These are phyloP conservation scores for Colletotrichum sp. DNA, from an alignment of 2,329 filamentous ascomycete species.

Conservation along the genomic window DNA sequence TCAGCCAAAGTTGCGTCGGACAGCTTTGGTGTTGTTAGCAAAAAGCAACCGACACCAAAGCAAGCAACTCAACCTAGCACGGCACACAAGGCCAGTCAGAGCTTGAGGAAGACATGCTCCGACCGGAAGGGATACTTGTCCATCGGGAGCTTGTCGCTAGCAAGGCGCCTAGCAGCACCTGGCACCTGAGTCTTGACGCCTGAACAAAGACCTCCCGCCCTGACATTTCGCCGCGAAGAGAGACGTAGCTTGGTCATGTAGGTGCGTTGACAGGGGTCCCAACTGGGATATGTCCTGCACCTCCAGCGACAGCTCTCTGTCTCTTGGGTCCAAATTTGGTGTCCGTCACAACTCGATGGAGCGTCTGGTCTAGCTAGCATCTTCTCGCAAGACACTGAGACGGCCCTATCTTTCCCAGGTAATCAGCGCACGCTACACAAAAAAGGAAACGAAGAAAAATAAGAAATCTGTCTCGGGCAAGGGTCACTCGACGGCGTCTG, in stretches of 20 bases:
- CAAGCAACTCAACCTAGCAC: not conserved
- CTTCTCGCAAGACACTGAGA: not conserved
- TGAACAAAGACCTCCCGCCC: conserved; percentile 13
- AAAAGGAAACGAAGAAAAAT: not conserved
- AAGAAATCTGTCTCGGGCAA: not conserved
- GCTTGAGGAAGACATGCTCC: not conserved
- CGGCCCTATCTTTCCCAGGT: not conserved
- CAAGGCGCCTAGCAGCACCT: not conserved
- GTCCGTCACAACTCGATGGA: not conserved
- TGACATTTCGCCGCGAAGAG: conserved; percentile 11
- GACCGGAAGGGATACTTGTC: not conserved
- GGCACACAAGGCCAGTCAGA: not conserved
- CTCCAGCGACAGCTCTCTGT: not conserved
- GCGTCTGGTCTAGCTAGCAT: not conserved
- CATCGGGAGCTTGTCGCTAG: not conserved
- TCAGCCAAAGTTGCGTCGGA: not conserved
- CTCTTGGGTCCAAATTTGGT: not conserved
- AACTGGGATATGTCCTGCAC: not conserved
- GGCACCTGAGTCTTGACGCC: not conserved
- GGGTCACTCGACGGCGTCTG: not conserved
- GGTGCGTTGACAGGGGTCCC: conserved; percentile 11
- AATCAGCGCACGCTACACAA: not conserved
- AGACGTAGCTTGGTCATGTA: conserved; percentile 4
- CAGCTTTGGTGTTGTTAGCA: not conserved
- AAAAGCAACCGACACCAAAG: not conserved